These are phyloP conservation scores for Citrullus colocynthis DNA, from an alignment of 306 rosid species.

Conservation along the genomic window DNA sequence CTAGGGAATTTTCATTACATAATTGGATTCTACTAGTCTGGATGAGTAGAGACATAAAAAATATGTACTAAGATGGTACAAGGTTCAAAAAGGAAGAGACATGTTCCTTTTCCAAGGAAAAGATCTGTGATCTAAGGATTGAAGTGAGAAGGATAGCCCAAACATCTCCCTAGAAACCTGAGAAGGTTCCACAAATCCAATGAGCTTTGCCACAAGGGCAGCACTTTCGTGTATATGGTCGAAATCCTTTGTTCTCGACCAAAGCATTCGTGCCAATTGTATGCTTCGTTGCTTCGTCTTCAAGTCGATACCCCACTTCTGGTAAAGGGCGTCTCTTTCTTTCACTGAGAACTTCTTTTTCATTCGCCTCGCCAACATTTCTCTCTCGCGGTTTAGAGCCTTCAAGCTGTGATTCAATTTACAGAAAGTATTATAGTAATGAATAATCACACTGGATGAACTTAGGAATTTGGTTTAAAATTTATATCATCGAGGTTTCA, in stretches of 20 bases:
- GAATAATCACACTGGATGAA: not conserved
- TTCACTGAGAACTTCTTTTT: slow-evolving; percentile 40
- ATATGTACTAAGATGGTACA: slow-evolving; percentile 1
- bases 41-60: not conserved
- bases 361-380: slow-evolving; percentile 64
- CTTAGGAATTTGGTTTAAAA: not conserved
- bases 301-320: slow-evolving; percentile 53
- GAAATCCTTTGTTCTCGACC: slow-evolving; percentile 50
- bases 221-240: slow-evolving; percentile 59
- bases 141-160: slow-evolving; percentile 44
- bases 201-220: slow-evolving; percentile 54
- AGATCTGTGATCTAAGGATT: slow-evolving; percentile 16
- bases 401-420: slow-evolving; percentile 32
- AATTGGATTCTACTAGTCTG: not conserved
- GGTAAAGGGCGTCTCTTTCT: slow-evolving; percentile 50
- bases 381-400: slow-evolving; percentile 59
- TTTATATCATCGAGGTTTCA: not conserved
- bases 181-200: slow-evolving; percentile 38
- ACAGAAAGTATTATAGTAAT: not conserved
- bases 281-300: slow-evolving; percentile 56
- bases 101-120: slow-evolving; percentile 32
- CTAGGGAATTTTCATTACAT: not conserved
- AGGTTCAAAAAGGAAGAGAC: slow-evolving; percentile 19
- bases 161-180: slow-evolving; percentile 40
- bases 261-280: slow-evolving; percentile 43